Evolutionary conservation across 2,329 filamentous ascomycete genomes (phyloP).

Genomic region (Pseudogymnoascus sp.): DNA sequence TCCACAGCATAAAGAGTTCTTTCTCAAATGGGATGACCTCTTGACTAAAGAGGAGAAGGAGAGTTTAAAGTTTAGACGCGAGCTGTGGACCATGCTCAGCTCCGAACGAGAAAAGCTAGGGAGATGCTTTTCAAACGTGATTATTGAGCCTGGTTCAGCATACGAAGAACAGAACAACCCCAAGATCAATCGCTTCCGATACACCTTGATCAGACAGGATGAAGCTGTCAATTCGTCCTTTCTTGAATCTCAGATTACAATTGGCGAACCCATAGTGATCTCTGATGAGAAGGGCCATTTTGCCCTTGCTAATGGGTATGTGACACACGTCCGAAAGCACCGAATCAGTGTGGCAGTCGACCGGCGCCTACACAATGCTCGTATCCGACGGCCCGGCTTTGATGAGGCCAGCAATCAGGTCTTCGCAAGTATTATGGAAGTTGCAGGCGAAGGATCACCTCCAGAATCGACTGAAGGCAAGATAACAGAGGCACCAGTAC

Average conservation of each 20-base stretch:
- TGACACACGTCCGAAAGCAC: slow-evolving; percentile 65
- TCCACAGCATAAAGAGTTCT: slow-evolving; percentile 68
- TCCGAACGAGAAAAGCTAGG: slow-evolving; percentile 78
- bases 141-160: slow-evolving; percentile 70
- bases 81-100: slow-evolving; percentile 95
- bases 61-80: slow-evolving; percentile 73
- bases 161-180: slow-evolving; percentile 59
- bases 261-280: slow-evolving; percentile 90
- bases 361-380: slow-evolving; percentile 76
- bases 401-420: slow-evolving; percentile 68
- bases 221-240: slow-evolving; percentile 64
- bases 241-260: slow-evolving; percentile 74
- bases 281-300: slow-evolving; percentile 95
- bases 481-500: slow-evolving; percentile 45
- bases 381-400: slow-evolving; percentile 67
- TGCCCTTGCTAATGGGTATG: slow-evolving; percentile 85
- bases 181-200: slow-evolving; percentile 87
- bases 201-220: slow-evolving; percentile 70
- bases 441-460: slow-evolving; percentile 48
- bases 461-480: slow-evolving; percentile 44
- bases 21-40: slow-evolving; percentile 87
- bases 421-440: slow-evolving; percentile 88
- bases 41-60: slow-evolving; percentile 93
- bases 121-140: slow-evolving; percentile 79
- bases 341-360: slow-evolving; percentile 85